Conservation (phyloP, 2,329 filamentous ascomycete genomes). For the Neofusicoccum ribis region DNA sequence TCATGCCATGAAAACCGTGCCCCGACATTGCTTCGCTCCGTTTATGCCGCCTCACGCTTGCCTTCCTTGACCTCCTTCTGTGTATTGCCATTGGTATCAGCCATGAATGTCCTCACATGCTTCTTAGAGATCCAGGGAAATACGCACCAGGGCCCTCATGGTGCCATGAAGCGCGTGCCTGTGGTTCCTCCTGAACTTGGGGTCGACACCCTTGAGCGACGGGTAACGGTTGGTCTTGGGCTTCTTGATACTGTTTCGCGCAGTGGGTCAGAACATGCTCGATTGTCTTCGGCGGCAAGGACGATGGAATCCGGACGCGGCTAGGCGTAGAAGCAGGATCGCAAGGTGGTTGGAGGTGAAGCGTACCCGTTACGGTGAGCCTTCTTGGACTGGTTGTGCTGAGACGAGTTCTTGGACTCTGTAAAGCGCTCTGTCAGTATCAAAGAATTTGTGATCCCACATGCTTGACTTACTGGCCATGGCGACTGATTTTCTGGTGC, state of each 20-base stretch:
- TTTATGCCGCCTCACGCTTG: constrained; percentile 84
- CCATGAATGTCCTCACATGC: not conserved
- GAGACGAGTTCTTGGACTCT: constrained; percentile 99
- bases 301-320: not conserved
- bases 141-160: constrained; percentile 91
- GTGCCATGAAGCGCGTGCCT: constrained; percentile 99
- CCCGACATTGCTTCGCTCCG: constrained; percentile 23
- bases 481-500: constrained; percentile 48
- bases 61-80: constrained; percentile 98
- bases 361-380: constrained; percentile 98
- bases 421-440: constrained; percentile 23
- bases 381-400: constrained; percentile 98
- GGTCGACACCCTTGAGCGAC: constrained; percentile 96
- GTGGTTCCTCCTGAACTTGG: constrained; percentile 99
- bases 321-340: not conserved
- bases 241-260: constrained; percentile 88
- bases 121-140: constrained; percentile 6
- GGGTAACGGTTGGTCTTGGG: constrained; percentile 99
- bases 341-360: constrained; percentile 18
- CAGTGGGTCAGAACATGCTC: constrained; percentile 10
- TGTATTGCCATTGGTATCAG: constrained; percentile 25
- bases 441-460: not conserved
- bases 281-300: constrained; percentile 14
- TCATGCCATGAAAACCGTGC: constrained; percentile 20
- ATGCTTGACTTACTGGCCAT: constrained; percentile 66